Conservation (phyloP, 768 basidiomycete genomes). For the Kwoniella sp. region DNA sequence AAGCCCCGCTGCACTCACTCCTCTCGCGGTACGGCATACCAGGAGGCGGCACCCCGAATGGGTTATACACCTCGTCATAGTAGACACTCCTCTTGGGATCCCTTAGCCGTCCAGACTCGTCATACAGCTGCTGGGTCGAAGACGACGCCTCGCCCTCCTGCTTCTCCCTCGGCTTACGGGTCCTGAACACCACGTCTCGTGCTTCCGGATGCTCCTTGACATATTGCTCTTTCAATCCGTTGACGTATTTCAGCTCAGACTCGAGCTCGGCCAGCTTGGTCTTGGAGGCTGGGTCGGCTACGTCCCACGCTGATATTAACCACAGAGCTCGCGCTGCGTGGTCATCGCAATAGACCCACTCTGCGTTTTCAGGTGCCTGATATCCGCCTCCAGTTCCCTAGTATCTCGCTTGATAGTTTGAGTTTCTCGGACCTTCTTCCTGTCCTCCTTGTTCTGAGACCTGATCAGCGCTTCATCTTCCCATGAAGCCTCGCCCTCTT, state of each 20-base stretch:
- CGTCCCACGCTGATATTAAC: background rate
- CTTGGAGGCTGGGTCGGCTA: slow-evolving; percentile 54
- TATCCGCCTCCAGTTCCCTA: slow-evolving; percentile 55
- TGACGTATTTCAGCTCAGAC: slow-evolving; percentile 71
- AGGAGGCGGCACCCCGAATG: slow-evolving; percentile 86
- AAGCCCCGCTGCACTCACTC: slow-evolving; percentile 56
- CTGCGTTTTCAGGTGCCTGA: slow-evolving; percentile 12
- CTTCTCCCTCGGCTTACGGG: slow-evolving; percentile 43
- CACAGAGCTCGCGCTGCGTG: background rate
- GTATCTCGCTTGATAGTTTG: slow-evolving; percentile 94
- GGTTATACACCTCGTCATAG: slow-evolving; percentile 89
- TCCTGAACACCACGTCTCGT: slow-evolving; percentile 68
- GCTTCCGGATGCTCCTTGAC: slow-evolving; percentile 91
- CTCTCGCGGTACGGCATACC: slow-evolving; percentile 93
- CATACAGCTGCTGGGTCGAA: slow-evolving; percentile 56
- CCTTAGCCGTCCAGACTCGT: slow-evolving; percentile 75
- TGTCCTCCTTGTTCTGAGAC: slow-evolving; percentile 83
- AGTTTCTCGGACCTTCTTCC: slow-evolving; percentile 77
- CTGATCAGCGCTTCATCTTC: background rate
- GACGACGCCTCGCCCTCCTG: slow-evolving; percentile 58
- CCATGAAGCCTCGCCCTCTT: background rate
- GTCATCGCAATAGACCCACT: background rate
- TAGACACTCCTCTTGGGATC: slow-evolving; percentile 91
- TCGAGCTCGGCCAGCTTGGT: slow-evolving; percentile 68
- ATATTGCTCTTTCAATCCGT: slow-evolving; percentile 84